Conservation (phyloP, 352 stramenopile genomes). For the Halophytophthora batemanensis region DNA sequence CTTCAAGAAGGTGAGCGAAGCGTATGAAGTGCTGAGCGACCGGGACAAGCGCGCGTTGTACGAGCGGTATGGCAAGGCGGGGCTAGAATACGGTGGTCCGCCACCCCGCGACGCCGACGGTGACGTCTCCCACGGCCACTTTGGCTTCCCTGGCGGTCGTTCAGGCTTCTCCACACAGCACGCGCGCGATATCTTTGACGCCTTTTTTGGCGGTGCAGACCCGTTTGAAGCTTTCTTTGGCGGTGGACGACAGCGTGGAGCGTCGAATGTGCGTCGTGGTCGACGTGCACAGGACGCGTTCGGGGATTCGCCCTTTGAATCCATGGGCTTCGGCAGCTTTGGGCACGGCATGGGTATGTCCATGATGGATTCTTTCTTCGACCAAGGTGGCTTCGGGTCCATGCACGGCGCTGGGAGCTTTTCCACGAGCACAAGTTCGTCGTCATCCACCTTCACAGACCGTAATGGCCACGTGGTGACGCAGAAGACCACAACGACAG, state of each 20-base stretch:
- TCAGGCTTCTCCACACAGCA: conserved; percentile 46
- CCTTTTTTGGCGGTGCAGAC: conserved; percentile 59
- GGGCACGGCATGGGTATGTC: conserved; percentile 22
- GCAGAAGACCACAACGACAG: conserved; percentile 71
- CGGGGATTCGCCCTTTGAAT: conserved; percentile 22
- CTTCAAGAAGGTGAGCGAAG: conserved; percentile 89
- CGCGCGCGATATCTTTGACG: conserved; percentile 67
- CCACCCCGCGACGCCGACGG: background rate
- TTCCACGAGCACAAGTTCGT: conserved; percentile 51
- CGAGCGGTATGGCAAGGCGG: conserved; percentile 42
- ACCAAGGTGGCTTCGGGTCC: conserved; percentile 18
- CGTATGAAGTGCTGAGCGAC: conserved; percentile 89
- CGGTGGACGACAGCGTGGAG: conserved; percentile 3
- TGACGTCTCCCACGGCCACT: conserved; percentile 17
- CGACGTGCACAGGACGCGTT: conserved; percentile 17
- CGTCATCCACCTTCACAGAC: conserved; percentile 66
- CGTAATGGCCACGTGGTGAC: conserved; percentile 67
- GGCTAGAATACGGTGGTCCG: conserved; percentile 10
- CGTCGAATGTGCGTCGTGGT: conserved; percentile 1
- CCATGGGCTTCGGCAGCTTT: conserved; percentile 35
- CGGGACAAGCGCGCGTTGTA: conserved; percentile 53
- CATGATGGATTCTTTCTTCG: conserved; percentile 55
- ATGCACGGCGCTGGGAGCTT: conserved; percentile 11
- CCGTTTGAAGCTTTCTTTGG: conserved; percentile 63
- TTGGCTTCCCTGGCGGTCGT: conserved; percentile 20